Evolutionary conservation across 257 asterid species (phyloP).

Genomic region (Nicotiana sylvestris): DNA sequence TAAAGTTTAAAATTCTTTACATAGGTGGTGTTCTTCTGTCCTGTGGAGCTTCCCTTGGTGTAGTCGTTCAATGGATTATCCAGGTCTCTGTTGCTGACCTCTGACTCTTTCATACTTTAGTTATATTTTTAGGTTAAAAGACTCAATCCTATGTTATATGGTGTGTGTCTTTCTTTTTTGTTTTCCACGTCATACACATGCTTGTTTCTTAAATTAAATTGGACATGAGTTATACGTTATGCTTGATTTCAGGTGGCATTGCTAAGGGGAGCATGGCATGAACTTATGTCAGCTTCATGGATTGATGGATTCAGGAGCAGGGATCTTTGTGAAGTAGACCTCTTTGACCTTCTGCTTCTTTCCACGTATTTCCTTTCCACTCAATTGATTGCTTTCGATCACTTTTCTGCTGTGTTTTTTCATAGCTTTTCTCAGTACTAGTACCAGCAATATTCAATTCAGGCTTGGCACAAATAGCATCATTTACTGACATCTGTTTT

Average conservation of each 20-base stretch:
- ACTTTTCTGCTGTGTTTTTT: not conserved
- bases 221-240: not conserved
- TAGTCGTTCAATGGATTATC: slow-evolving; percentile 36
- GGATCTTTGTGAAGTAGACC: slow-evolving; percentile 35
- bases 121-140: slow-evolving; percentile 6
- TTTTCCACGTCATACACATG: not conserved
- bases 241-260: slow-evolving; percentile 23
- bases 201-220: not conserved
- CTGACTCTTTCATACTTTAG: not conserved
- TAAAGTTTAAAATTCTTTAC: slow-evolving; percentile 10
- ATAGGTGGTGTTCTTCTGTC: slow-evolving; percentile 33
- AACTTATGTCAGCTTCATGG: slow-evolving; percentile 27
- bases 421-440: slow-evolving; percentile 38
- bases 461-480: slow-evolving; percentile 43
- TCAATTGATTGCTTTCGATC: slow-evolving; percentile 14
- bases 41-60: slow-evolving; percentile 34
- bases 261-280: slow-evolving; percentile 23
- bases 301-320: slow-evolving; percentile 15
- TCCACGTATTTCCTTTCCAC: not conserved
- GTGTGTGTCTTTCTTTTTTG: not conserved
- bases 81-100: slow-evolving; percentile 23
- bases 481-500: slow-evolving; percentile 43
- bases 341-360: not conserved
- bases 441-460: slow-evolving; percentile 43
- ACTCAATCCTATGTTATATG: not conserved